Base-by-base conservation (phyloP, 345 rosid genomes). In the Turritis glabra region DNA sequence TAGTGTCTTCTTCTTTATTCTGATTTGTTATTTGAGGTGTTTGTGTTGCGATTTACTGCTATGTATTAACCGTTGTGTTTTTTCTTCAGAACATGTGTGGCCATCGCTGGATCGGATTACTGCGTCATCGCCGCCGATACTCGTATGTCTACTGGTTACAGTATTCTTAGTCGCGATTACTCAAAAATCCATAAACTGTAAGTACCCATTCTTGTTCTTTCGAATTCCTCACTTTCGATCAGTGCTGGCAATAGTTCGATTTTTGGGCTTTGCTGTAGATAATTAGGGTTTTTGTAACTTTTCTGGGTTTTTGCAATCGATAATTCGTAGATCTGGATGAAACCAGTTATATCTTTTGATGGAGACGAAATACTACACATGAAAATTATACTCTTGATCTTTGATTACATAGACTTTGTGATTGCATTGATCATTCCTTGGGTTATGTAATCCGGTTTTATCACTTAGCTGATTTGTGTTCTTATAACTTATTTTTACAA, bases 91-190 rank as follows among this genome's bases (percentile, higher is more conserved):
- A 79, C 98, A 54, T 90, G 97, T 52, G 99, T 92, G 38, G 98
- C 96, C 37, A 84, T 96, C 51, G 99, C 98, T 8, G 98, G 99
- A 60, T 87, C 93, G 23, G 89, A 92, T 82, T 96, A 96, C 73
- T 92, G 99, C 38, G 99, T 96, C 6, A 79, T 92, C 52, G 98
- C 99, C 0, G 97, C 98, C 8, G 99, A 96, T 77, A 92, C 98
- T 52, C 88, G 97, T n/a, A 87, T 96, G 98, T 92, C 95, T 43
- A 86, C 89, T 2, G 98, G 99, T 46, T 96, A 92, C 86, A 90
- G 75, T 76, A 89, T 96, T 64, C 94, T 92, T 67, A 82, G 86
- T 51, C 92, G 99, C 40, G 98, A 96, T 25, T 90, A 90, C 87
- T 96, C 98, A 64, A 90, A 96, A 84, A 84, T 92, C 64, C 85